phyloP scores from a whole-genome alignment of 805 yeast genomes.

The Schizosaccharomyces japonicus region DNA sequence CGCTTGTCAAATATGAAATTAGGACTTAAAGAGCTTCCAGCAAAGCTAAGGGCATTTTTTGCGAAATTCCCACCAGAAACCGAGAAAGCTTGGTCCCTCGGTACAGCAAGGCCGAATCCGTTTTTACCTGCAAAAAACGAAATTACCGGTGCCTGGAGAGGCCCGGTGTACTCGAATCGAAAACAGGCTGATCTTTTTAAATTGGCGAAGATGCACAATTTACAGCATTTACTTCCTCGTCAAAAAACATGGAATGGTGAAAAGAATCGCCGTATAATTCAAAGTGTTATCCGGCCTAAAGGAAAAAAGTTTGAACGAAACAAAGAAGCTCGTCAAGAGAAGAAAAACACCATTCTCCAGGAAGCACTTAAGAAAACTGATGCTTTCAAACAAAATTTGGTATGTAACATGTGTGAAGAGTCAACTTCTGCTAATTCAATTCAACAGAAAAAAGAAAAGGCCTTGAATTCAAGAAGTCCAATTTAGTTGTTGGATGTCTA shows the following conservation, averaged over 20 bases:
- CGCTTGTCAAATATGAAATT: neutral
- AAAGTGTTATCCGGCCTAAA: neutral
- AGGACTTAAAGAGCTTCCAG: neutral
- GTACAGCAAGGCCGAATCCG: neutral
- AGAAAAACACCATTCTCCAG: neutral
- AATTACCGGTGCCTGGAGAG: neutral
- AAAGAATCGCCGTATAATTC: neutral
- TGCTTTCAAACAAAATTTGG: neutral
- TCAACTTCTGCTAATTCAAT: no score
- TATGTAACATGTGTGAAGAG: neutral
- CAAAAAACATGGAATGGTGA: neutral
- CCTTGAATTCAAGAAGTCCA: no score
- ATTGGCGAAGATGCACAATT: neutral
- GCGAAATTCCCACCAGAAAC: neutral
- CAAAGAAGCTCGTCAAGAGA: neutral
- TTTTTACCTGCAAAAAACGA: neutral
- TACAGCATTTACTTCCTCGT: constrained; percentile 1
- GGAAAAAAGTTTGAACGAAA: neutral
- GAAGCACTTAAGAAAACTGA: neutral
- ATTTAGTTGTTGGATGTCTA: no score
- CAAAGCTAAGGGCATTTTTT: neutral
- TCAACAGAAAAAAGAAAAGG: no score
- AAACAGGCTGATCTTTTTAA: constrained; percentile 3
- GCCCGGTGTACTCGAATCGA: neutral
- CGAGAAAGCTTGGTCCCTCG: neutral